Evolutionary conservation across 306 rosid genomes (phyloP).

Genomic region (Acmispon strigosus): DNA sequence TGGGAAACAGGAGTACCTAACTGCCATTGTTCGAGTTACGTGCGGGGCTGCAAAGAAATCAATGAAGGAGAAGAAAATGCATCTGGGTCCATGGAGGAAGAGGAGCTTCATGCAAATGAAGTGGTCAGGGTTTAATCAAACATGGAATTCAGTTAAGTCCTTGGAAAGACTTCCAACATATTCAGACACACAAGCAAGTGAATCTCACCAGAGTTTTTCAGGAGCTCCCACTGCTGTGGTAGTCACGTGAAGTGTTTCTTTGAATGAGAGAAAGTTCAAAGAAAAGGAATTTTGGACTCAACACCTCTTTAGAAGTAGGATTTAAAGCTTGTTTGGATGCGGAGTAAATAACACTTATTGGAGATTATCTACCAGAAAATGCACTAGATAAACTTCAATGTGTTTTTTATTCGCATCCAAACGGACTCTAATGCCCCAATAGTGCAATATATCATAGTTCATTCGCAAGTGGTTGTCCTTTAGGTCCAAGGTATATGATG

Average conservation of each 20-base stretch:
- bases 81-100: constrained; percentile 64
- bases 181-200: background rate
- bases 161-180: background rate
- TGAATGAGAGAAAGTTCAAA: background rate
- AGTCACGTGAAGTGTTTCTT: constrained; percentile 27
- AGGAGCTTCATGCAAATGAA: constrained; percentile 58
- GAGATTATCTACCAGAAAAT: no score
- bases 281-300: constrained; percentile 9
- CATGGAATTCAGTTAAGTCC: background rate
- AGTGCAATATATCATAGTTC: background rate
- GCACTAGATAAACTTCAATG: no score
- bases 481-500: constrained; percentile 4
- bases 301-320: constrained; percentile 3
- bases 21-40: constrained; percentile 33
- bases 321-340: background rate
- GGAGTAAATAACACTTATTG: no score
- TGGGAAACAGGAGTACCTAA: constrained; percentile 36
- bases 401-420: no score
- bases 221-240: constrained; percentile 26
- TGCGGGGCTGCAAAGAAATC: constrained; percentile 60
- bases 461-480: background rate
- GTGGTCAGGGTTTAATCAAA: constrained; percentile 42
- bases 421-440: background rate
- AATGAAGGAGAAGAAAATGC: constrained; percentile 61
- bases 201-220: constrained; percentile 17